These are phyloP conservation scores for Paecilomyces fulvus DNA, from an alignment of 2,329 filamentous ascomycete genomes.

Conservation along the genomic window DNA sequence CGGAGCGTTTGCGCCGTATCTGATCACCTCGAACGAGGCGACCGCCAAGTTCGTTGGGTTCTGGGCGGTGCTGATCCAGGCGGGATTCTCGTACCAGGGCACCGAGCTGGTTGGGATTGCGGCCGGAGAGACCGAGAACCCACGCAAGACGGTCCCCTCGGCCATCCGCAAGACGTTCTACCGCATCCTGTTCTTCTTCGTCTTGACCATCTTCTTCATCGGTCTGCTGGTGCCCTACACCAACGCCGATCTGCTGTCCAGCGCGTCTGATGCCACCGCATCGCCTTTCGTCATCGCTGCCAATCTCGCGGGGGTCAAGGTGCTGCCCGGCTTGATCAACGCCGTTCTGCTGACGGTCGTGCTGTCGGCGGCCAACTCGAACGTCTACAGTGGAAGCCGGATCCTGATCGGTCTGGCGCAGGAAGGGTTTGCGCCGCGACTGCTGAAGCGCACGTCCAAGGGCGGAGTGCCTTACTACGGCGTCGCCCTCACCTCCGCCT, in stretches of 20 bases:
- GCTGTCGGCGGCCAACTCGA: conserved; percentile 36
- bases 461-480: conserved; percentile 38
- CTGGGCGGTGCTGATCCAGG: conserved; percentile 42
- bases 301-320: conserved; percentile 27
- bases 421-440: conserved; percentile 35
- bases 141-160: conserved; percentile 8
- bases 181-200: conserved; percentile 7
- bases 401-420: conserved; percentile 59
- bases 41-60: conserved; percentile 59
- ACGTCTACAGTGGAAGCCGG: conserved; percentile 47
- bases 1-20: conserved; percentile 57
- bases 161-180: conserved; percentile 9
- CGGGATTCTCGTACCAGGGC: conserved; percentile 42
- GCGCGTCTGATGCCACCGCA: conserved; percentile 14
- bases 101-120: conserved; percentile 69
- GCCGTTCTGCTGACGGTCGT: conserved; percentile 36
- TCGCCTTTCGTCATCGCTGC: conserved; percentile 39
- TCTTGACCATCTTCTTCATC: conserved; percentile 7
- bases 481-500: conserved; percentile 37
- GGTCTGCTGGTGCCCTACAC: conserved; percentile 7
- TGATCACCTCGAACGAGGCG: conserved; percentile 47
- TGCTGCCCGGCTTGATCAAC: conserved; percentile 34
- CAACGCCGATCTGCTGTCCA: conserved; percentile 5
- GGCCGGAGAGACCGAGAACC: conserved; percentile 57
- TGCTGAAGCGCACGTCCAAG: conserved; percentile 34